These are phyloP conservation scores for Phaffia tasmanica DNA, from an alignment of 768 basidiomycete genomes.

Conservation along the genomic window DNA sequence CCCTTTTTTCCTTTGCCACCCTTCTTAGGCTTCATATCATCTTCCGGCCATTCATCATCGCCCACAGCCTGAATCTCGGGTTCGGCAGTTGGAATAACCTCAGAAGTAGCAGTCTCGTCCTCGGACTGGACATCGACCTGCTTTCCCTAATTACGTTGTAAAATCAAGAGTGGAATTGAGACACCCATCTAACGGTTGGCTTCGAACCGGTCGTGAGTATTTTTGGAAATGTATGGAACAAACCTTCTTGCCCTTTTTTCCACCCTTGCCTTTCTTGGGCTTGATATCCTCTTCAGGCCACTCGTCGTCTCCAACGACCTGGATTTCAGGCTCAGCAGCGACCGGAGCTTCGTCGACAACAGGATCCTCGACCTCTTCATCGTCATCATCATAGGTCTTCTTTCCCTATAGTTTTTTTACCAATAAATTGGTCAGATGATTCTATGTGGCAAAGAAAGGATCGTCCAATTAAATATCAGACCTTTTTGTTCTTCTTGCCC, in stretches of 20 bases:
- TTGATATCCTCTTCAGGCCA: constrained; percentile 27
- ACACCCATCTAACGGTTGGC: too few species aligned
- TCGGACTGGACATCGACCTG: too few species aligned
- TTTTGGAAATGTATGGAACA: too few species aligned
- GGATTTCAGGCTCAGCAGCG: constrained; percentile 15
- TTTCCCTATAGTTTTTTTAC: constrained; percentile 25
- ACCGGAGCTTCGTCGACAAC: constrained; percentile 16
- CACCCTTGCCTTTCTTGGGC: constrained; percentile 31
- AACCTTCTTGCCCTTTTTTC: not conserved
- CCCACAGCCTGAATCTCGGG: constrained; percentile 12
- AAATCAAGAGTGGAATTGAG: too few species aligned
- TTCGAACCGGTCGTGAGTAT: too few species aligned
- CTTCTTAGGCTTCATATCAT: constrained; percentile 33
- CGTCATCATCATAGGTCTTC: constrained; percentile 26
- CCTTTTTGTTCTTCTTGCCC: not conserved
- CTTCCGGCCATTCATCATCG: constrained; percentile 24
- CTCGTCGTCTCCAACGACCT: constrained; percentile 21
- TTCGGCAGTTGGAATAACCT: not conserved
- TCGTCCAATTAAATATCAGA: too few species aligned
- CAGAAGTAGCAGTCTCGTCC: not conserved
- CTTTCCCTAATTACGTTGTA: too few species aligned
- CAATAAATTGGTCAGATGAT: too few species aligned
- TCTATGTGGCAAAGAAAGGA: too few species aligned
- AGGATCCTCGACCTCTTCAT: constrained; percentile 28
- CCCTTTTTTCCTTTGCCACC: constrained; percentile 35